Base-by-base conservation (phyloP, 2,329 filamentous ascomycete genomes). In the Tricladium varicosporioides region DNA sequence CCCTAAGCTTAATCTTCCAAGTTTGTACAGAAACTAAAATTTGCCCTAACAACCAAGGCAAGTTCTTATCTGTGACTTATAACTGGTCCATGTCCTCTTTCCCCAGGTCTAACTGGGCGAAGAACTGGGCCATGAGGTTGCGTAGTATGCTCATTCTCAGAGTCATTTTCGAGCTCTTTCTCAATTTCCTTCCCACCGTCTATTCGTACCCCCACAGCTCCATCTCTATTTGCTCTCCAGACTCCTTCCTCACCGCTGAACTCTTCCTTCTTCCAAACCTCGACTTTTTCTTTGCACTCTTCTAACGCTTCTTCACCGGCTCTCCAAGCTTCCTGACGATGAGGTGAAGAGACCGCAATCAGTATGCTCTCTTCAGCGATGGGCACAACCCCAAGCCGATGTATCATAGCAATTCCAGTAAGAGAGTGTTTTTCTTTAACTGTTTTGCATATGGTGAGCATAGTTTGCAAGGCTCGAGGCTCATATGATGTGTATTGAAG, bases 241-340 rank as follows among this genome's bases (percentile, higher is more conserved):
- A 94, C 81, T 5, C 81, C 89, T 61, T 88, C 87, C 18, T 85
- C 87, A 1, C 82, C 87, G 47, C 82, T 84, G 77, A 97, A 97
- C 71, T 91, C 88, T 76, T 97, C 93, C 63, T 85, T 78, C 76
- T 97, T 97, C 93, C 93, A 97, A 44, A 99, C 87, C 77, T 99
- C 94, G n/a, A 91, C 91, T 63, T 80, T 85, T 54, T 82, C 83
- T 76, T 97, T 99, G 69, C 90, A 91, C 70, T 84, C 77, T 76
- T 97, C 93, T 57, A 97, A 75, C 33, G 92, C 89, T 74, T 95
- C 91, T 76, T 97, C 93, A 0, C 90, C 93, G 0, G 89, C 93
- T 65, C 78, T 76, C 93, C 93, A 99, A 5, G 91, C 92, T 13
- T 88, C 89, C 65, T 88, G 83, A 7, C 94, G 80, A 75, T 97